Percentiles rank a stretch among this genome's conserved stretches.
These are phyloP conservation scores for Gossypium raimondii DNA, from an alignment of 345 rosid genomes.

Conservation along the genomic window DNA sequence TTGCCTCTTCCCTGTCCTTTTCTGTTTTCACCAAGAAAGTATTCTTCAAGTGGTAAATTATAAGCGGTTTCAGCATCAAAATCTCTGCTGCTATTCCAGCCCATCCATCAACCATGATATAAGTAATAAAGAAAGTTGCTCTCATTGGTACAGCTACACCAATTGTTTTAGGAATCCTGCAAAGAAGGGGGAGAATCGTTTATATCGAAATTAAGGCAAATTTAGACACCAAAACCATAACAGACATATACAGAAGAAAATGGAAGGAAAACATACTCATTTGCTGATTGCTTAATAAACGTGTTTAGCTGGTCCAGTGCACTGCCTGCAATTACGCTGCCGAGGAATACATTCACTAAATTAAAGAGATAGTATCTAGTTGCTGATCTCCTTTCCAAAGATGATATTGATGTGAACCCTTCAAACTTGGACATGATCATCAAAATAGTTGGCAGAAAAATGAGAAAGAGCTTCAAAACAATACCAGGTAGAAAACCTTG, in stretches of 20 bases:
- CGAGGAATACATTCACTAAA: slow-evolving; percentile 77
- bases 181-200: slow-evolving; percentile 13
- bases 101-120: slow-evolving; percentile 99
- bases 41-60: slow-evolving; percentile 81
- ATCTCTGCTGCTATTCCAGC: slow-evolving; percentile 93
- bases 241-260: not conserved
- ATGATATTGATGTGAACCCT: slow-evolving; percentile 73
- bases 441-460: slow-evolving; percentile 79
- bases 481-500: slow-evolving; percentile 88
- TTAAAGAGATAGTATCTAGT: slow-evolving; percentile 75
- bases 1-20: slow-evolving; percentile 87
- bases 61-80: slow-evolving; percentile 74
- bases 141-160: slow-evolving; percentile 83
- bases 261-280: slow-evolving; percentile 46
- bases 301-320: slow-evolving; percentile 77
- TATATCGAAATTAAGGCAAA: not conserved
- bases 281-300: slow-evolving; percentile 59
- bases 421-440: slow-evolving; percentile 95
- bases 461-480: slow-evolving; percentile 86
- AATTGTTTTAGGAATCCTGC: slow-evolving; percentile 77
- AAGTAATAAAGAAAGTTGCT: slow-evolving; percentile 95
- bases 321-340: slow-evolving; percentile 59
- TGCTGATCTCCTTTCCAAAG: slow-evolving; percentile 83
- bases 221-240: not conserved
- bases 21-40: slow-evolving; percentile 88